Evolutionary conservation across 73 alveolate genomes (phyloP).

Genomic region (Paramecium sexaurelia): DNA sequence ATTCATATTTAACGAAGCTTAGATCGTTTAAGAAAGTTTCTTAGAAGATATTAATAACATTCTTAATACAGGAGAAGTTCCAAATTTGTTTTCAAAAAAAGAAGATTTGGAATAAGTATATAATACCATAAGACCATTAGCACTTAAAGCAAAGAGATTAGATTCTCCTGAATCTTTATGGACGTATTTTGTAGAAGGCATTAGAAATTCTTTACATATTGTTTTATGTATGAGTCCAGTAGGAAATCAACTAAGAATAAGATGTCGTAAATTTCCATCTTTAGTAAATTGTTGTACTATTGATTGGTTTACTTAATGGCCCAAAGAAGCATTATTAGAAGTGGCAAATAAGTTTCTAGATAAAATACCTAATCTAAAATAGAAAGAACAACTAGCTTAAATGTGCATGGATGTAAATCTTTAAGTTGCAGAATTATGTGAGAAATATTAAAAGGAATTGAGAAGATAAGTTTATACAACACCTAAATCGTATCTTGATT

Average conservation of each 20-base stretch:
- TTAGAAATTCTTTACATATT: constrained; percentile 93
- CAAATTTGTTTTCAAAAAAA: constrained; percentile 89
- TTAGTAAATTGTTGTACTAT: constrained; percentile 96
- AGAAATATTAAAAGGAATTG: constrained; percentile 57
- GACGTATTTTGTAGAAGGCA: constrained; percentile 85
- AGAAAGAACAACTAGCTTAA: constrained; percentile 59
- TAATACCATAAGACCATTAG: constrained; percentile 83
- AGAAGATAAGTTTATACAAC: constrained; percentile 76
- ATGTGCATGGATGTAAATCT: constrained; percentile 75
- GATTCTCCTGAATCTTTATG: constrained; percentile 89
- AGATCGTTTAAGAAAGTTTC: constrained; percentile 89
- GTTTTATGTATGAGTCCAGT: constrained; percentile 97
- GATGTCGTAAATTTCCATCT: constrained; percentile 97
- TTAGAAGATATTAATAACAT: constrained; percentile 93
- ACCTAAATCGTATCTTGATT: constrained; percentile 88
- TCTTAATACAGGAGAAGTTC: constrained; percentile 98
- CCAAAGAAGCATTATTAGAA: constrained; percentile 93
- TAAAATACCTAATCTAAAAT: constrained; percentile 43
- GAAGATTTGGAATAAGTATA: constrained; percentile 95
- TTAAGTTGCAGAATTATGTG: constrained; percentile 46
- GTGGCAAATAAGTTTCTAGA: constrained; percentile 75
- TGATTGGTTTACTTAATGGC: constrained; percentile 98
- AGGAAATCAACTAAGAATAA: constrained; percentile 92
- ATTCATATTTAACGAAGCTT: constrained; percentile 88
- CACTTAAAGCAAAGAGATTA: constrained; percentile 81